Evolutionary conservation across 441 rosid genomes (phyloP).

Genomic region (Aquilaria agallochum): DNA sequence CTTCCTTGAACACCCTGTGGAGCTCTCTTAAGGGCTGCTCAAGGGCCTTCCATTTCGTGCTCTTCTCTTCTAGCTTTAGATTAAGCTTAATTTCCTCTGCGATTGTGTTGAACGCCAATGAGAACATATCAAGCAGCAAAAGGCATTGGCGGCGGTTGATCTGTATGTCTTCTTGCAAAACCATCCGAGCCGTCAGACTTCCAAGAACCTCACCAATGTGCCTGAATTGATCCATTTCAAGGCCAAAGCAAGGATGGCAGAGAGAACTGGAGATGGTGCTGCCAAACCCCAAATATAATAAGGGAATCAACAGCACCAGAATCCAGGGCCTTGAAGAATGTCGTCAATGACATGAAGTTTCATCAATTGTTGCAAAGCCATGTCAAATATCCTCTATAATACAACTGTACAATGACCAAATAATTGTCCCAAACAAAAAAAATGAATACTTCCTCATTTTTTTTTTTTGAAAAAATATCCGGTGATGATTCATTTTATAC

Average conservation of each 20-base stretch:
- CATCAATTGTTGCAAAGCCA: neutral
- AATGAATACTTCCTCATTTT: too few relatives aligned
- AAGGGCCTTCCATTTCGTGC: slow-evolving; percentile 79
- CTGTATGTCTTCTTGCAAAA: slow-evolving; percentile 59
- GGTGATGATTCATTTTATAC: neutral
- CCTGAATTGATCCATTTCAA: slow-evolving; percentile 84
- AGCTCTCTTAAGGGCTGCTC: slow-evolving; percentile 85
- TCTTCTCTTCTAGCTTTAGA: slow-evolving; percentile 79
- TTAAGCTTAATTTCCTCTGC: slow-evolving; percentile 78
- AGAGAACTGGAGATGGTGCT: slow-evolving; percentile 10
- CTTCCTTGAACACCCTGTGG: slow-evolving; percentile 76
- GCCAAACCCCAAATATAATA: slow-evolving; percentile 9
- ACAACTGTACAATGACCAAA: neutral
- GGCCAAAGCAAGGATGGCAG: slow-evolving; percentile 3
- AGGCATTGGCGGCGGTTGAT: slow-evolving; percentile 80
- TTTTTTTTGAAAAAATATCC: too few relatives aligned
- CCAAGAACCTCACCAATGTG: slow-evolving; percentile 95
- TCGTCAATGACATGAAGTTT: neutral
- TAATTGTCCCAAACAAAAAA: too few relatives aligned
- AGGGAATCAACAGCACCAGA: slow-evolving; percentile 16
- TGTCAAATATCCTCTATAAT: neutral
- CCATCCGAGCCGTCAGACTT: slow-evolving; percentile 83
- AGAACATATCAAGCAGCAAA: slow-evolving; percentile 59
- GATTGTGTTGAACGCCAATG: slow-evolving; percentile 49
- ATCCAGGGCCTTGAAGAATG: neutral